Base-by-base conservation (phyloP, 1,284 basidiomycete species). In the Ustilago shanxiensis region DNA sequence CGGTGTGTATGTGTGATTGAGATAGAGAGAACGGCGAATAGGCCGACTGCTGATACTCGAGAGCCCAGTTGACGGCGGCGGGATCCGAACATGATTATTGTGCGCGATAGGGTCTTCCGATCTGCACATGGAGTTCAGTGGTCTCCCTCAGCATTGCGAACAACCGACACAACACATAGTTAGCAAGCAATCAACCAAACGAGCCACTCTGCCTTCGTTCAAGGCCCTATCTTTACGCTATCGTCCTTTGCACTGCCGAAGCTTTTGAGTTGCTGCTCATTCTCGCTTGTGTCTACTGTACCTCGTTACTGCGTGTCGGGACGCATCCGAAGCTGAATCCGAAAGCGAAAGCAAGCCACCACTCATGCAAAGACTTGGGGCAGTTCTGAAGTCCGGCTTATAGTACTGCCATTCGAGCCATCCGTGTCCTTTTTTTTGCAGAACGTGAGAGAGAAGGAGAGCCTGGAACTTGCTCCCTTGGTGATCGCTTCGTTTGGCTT, bases 401-500 rank as follows among this genome's bases (percentile, higher is more conserved):
- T n/a, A n/a, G n/a, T n/a, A n/a, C 37, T 41, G 37, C 14, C 37
- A 41, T 41, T 14, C 18, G 37, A 16, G 14, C 37, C 37, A 16
- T 41, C 18, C 37, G 3, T 41, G 14, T 41, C 14, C 14, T 16
- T n/a, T 6, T 41, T 41, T 16, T 6, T 6, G 31, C 31, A 33
- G 31, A n/a, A n/a, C 31, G 31, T 11, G 37, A 41, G 18, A 41
- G 37, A 16, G 37, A 16, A 41, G n/a, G 37, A 41, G 37, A 41
- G 45, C n/a, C n/a, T n/a, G n/a, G n/a, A n/a, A n/a, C n/a, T n/a
- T n/a, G n/a, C n/a, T n/a, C n/a, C n/a, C n/a, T n/a, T n/a, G n/a
- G n/a, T n/a, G n/a, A n/a, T n/a, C n/a, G n/a, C 39, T 57, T 57
- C 55, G 55, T 33, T 47, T 45, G 41, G 55, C 26, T 57, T 57